Evolutionary conservation across 208 protist genomes (phyloP).

Genomic region (Lotmaria passim): DNA sequence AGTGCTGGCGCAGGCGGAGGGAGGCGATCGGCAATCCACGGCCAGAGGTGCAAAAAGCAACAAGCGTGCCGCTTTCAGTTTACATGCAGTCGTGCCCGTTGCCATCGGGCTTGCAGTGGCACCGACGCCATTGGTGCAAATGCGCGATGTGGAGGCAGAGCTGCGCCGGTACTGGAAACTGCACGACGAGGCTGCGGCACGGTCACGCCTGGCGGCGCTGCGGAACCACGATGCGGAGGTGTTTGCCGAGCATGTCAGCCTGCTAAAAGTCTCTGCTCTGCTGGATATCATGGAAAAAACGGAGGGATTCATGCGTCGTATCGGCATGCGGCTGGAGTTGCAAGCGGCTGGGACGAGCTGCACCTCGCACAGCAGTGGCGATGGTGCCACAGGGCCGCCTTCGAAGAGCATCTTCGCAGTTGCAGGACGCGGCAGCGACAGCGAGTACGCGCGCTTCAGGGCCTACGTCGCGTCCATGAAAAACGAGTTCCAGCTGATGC

Average conservation of each 20-base stretch:
- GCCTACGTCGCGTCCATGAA: slow-evolving; percentile 55
- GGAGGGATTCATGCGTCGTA: slow-evolving; percentile 61
- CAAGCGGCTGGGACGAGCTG: background rate
- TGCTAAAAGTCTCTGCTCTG: slow-evolving; percentile 58
- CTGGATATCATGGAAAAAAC: slow-evolving; percentile 73
- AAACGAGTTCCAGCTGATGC: slow-evolving; percentile 61
- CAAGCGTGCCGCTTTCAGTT: background rate
- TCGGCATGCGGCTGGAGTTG: slow-evolving; percentile 42
- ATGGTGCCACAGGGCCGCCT: background rate
- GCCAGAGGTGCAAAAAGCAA: background rate
- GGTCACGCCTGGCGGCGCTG: slow-evolving; percentile 48
- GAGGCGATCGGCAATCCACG: background rate
- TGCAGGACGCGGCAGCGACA: background rate
- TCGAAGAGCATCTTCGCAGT: background rate
- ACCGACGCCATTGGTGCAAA: slow-evolving; percentile 24
- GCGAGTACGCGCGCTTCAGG: slow-evolving; percentile 51
- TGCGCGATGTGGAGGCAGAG: slow-evolving; percentile 34
- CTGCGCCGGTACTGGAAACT: slow-evolving; percentile 47
- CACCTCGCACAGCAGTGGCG: background rate
- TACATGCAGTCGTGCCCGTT: no score
- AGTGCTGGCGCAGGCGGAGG: background rate
- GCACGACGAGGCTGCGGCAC: slow-evolving; percentile 46
- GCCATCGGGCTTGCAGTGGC: background rate
- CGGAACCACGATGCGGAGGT: slow-evolving; percentile 48
- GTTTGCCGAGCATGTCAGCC: slow-evolving; percentile 54